Percentiles rank a stretch among this genome's conserved stretches.
Conservation (phyloP, 352 stramenopile genomes). For the Pythium plurisporium region DNA sequence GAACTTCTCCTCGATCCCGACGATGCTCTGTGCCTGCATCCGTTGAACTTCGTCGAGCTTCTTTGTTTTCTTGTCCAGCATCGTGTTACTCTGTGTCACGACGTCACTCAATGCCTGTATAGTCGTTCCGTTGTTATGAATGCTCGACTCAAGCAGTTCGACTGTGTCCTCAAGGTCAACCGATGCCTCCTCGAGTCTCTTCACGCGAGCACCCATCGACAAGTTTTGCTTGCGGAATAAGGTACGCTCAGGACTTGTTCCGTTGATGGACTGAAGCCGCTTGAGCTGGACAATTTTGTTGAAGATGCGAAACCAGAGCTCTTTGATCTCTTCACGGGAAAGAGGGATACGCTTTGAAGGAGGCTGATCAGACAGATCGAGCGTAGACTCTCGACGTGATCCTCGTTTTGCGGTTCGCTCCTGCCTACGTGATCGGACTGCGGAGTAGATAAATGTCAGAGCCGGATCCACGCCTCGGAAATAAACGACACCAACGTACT, state of each 20-base stretch:
- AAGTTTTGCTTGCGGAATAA: conserved; percentile 58
- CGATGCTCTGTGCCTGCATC: conserved; percentile 35
- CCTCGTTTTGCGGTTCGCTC: conserved; percentile 26
- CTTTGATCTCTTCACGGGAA: conserved; percentile 32
- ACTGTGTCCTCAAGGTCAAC: conserved; percentile 47
- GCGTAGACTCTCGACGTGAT: conserved; percentile 1
- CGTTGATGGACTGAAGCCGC: conserved; percentile 50
- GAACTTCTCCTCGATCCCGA: conserved; percentile 57
- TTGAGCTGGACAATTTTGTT: conserved; percentile 47
- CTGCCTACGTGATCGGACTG: conserved; percentile 31
- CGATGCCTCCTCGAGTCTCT: conserved; percentile 49
- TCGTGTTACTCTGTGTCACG: conserved; percentile 33
- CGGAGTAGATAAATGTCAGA: no score
- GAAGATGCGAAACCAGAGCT: conserved; percentile 47
- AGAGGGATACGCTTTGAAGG: conserved; percentile 22
- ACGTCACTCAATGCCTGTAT: conserved; percentile 35
- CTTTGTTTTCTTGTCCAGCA: conserved; percentile 33
- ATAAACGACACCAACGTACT: conserved; percentile 10
- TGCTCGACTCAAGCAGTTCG: conserved; percentile 37
- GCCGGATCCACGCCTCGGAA: no score
- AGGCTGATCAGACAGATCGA: background rate
- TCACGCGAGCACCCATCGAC: conserved; percentile 58
- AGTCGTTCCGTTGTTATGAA: conserved; percentile 34
- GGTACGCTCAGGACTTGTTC: conserved; percentile 39
- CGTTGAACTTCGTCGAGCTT: conserved; percentile 41